Evolutionary conservation across 768 basidiomycete species (phyloP), one percentile per base, ranked within the genome.

Genomic region (Trametes meyenii): DNA sequence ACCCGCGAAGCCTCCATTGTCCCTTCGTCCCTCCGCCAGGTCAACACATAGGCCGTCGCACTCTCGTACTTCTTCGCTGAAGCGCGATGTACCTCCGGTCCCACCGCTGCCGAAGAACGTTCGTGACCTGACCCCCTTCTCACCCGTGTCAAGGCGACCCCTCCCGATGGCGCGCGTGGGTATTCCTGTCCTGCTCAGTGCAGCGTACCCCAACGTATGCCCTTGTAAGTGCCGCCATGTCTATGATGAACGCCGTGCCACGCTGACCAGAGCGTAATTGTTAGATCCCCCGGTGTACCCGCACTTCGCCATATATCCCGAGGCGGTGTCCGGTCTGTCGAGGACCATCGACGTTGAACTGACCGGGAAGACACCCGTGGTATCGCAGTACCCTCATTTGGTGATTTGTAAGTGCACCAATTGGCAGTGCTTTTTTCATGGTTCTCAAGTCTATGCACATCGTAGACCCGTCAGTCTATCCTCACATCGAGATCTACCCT

Each of bases 401-500:
- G 64, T 66, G 24, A 62, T 61, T 16, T 61, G 64, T 61, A 49
- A 49, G 63, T 57, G 7, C 1, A 19, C n/a, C 49, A 13, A 10
- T 10, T 11, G n/a, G 16, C 23, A 29, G 19, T 12, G 6, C 13
- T 21, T 1, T 23, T 23, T 35, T 55, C 8, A 50, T 35, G 43
- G 8, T 45, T 23, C 39, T 10, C 50, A 43, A 11, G 38, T 23
- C 13, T 35, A 26, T 11, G 0, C 39, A 33, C 5, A 35, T 3
- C 13, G 2, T 36, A 73, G 69, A 73, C 56, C 67, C 69, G 0
- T 39, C 69, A 19, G 68, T 62, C 6, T 73, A 73, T 51, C 72
- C 72, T 7, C 50, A 67, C 59, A 60, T 74, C 24, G 69, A 69
- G 14, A 36, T 73, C 14, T 74, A 74, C 50, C 73, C 72, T 13